These are phyloP conservation scores for Oryza officinalis DNA, from an alignment of 176 grass and related monocot species.

Conservation along the genomic window DNA sequence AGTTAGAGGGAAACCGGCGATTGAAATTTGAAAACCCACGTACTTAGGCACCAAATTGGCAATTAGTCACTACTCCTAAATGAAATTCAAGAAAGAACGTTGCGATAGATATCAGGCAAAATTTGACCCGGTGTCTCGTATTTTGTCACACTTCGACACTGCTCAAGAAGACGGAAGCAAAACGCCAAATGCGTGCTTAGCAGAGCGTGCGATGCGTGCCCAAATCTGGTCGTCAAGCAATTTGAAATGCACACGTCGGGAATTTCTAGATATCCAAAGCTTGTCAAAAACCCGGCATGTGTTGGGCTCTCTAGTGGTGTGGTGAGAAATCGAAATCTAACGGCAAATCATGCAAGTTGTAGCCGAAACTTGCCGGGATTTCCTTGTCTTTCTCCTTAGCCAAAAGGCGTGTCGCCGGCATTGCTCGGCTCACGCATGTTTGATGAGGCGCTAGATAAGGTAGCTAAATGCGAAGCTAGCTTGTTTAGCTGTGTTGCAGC, in stretches of 20 bases:
- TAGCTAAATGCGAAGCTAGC: too few relatives aligned
- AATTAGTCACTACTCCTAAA: background rate
- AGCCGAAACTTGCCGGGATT: background rate
- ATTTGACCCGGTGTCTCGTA: background rate
- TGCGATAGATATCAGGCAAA: background rate
- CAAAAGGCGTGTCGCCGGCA: background rate
- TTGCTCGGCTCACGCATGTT: conserved; percentile 13
- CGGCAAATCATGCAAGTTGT: background rate
- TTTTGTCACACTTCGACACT: background rate
- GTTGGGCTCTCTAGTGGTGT: too few relatives aligned
- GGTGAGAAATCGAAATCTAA: background rate
- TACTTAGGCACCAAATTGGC: background rate
- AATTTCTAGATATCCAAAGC: background rate
- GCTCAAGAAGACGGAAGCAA: background rate
- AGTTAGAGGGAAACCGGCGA: background rate
- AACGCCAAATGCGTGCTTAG: background rate
- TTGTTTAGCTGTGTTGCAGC: background rate
- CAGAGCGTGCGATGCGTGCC: background rate
- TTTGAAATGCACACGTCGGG: background rate
- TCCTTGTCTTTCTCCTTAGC: background rate
- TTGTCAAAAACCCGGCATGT: background rate
- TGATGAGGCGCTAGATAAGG: conserved; percentile 1
- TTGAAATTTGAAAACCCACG: background rate
- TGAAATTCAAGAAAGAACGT: background rate
- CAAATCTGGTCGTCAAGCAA: background rate